phyloP scores from a whole-genome alignment of 306 rosid species.

The Vachellia pachyceras region DNA sequence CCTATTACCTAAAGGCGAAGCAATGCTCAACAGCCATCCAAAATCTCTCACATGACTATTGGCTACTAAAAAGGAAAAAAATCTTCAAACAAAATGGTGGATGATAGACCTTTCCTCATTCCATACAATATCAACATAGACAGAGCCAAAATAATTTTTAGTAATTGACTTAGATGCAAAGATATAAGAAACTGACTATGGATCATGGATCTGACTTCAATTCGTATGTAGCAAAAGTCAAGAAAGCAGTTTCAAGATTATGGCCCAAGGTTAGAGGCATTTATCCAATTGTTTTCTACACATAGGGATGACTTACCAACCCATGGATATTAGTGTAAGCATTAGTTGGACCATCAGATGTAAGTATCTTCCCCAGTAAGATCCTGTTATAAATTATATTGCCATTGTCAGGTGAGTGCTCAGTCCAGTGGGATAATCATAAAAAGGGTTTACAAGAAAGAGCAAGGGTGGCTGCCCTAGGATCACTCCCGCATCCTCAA shows the following conservation, averaged over 20 bases:
- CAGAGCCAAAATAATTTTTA: not conserved
- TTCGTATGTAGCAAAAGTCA: slow-evolving; percentile 28
- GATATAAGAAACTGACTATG: not conserved
- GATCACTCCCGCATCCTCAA: slow-evolving; percentile 45
- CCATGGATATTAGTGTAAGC: slow-evolving; percentile 86
- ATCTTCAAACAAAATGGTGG: not conserved
- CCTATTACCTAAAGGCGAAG: not conserved
- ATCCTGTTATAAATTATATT: slow-evolving; percentile 90
- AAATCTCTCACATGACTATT: not conserved
- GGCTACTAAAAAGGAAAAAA: not conserved
- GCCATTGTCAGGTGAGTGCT: slow-evolving; percentile 71
- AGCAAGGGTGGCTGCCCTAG: slow-evolving; percentile 40
- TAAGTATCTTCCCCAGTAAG: slow-evolving; percentile 86
- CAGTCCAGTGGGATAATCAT: slow-evolving; percentile 59
- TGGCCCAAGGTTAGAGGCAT: slow-evolving; percentile 46
- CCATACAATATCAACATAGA: slow-evolving; percentile 23
- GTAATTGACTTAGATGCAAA: not conserved
- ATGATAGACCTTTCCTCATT: slow-evolving; percentile 5
- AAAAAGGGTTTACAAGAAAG: slow-evolving; percentile 58
- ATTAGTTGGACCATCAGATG: slow-evolving; percentile 86
- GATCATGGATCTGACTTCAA: slow-evolving; percentile 14
- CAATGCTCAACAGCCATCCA: not conserved
- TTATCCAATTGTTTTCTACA: slow-evolving; percentile 45
- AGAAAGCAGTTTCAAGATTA: slow-evolving; percentile 40
- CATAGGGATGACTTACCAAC: slow-evolving; percentile 74